These are phyloP conservation scores for Eucalyptus brandiana DNA, from an alignment of 345 rosid genomes.

Conservation along the genomic window DNA sequence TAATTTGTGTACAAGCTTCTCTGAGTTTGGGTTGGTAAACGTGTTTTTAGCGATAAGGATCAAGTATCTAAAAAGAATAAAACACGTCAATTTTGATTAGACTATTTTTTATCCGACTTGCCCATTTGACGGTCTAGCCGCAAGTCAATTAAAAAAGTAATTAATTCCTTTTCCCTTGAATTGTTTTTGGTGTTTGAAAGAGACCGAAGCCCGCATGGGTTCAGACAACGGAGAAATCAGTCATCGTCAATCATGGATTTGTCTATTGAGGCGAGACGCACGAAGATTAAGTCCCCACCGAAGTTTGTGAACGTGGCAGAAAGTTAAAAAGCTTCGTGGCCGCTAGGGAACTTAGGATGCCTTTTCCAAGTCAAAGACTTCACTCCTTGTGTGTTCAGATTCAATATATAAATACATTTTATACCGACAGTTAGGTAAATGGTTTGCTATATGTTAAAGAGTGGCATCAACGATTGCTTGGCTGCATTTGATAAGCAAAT, in stretches of 20 bases:
- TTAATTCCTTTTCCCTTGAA: neutral
- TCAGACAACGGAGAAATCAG: neutral
- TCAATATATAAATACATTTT: neutral
- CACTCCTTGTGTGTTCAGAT: neutral
- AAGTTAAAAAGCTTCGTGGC: neutral
- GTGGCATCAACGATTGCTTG: neutral
- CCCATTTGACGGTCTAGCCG: fast-evolving
- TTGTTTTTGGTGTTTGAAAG: neutral
- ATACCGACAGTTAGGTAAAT: neutral
- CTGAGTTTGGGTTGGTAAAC: no score
- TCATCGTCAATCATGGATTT: neutral
- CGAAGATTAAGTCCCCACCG: neutral
- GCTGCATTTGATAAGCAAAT: neutral
- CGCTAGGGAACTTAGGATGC: neutral
- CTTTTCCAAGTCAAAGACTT: neutral
- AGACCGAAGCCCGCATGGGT: neutral
- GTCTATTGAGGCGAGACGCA: neutral
- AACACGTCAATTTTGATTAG: no score
- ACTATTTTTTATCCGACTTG: neutral
- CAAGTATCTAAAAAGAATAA: no score
- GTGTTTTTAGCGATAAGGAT: neutral
- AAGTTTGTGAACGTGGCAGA: neutral
- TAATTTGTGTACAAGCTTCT: neutral
- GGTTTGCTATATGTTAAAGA: neutral
- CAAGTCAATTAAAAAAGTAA: neutral